Base-by-base conservation (phyloP, 805 yeast species). In the Candida palmyrensis region DNA sequence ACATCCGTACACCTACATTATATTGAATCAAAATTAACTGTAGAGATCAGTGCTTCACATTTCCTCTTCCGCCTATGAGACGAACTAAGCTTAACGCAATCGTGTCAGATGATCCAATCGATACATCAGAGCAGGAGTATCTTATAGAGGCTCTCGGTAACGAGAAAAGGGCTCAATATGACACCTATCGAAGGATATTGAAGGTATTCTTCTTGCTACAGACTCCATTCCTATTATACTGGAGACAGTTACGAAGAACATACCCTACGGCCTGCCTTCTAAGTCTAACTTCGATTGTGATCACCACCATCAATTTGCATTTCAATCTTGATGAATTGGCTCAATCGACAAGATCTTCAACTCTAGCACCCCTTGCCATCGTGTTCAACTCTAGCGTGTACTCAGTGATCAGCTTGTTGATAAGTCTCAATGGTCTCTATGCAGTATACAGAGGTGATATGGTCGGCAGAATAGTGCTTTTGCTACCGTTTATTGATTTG, bases 401-500 rank as follows among this genome's bases (percentile, higher is more conserved):
- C 20, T 16, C 24, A 7, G 12, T 15, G 11, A 25, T 24, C 5
- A 31, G 25, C 15, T 21, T n/a, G 18, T 8, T 31, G 6, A 15
- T 31, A 6, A 18, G 34, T 24, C n/a, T 31, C 5, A 23, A 18
- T 10, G 12, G 24, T 13, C 4, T 23, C 3, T 11, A n/a, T 15
- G n/a, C 28, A 5, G 14, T 31, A 5, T 12, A 12, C 9, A 24
- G 13, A 9, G 19, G 21, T 3, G 22, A 18, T n/a, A 5, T 24
- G 6, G 11, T 31, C 13, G 24, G 27, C 23, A 25, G 34, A 5
- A 25, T 31, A n/a, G 26, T 27, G 25, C 30, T 27, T 26, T 26
- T 33, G 15, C 15, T 41, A 14, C 42, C 44, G 4, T 16, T 41
- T 14, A 39, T 41, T 19, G 43, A 45, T 30, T 32, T 36, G n/a